phyloP scores from a whole-genome alignment of 148 eudicot genomes.

The Suaeda aralocaspica region DNA sequence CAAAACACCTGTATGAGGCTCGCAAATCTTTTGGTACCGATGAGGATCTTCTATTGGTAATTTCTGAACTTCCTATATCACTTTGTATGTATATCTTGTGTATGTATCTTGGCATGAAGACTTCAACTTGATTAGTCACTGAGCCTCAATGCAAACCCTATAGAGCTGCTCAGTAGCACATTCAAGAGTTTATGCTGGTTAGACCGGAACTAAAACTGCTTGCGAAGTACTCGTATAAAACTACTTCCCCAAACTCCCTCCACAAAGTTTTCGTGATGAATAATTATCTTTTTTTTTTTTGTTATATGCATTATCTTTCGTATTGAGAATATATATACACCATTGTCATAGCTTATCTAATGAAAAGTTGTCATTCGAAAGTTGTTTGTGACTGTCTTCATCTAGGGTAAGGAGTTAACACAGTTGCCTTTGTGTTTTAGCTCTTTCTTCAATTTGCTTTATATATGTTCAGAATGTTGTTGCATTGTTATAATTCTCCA shows the following conservation, averaged over 20 bases:
- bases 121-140: background rate
- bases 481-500: too few species aligned
- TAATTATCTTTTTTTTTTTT: too few species aligned
- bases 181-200: too few species aligned
- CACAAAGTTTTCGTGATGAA: too few species aligned
- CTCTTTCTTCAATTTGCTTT: too few species aligned
- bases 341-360: too few species aligned
- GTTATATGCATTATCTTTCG: too few species aligned
- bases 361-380: too few species aligned
- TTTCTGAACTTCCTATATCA: background rate
- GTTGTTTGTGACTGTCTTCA: constrained; percentile 3
- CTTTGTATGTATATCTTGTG: background rate
- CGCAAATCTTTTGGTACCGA: constrained; percentile 97
- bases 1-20: constrained; percentile 68
- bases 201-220: too few species aligned
- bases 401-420: background rate
- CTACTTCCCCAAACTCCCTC: too few species aligned
- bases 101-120: background rate
- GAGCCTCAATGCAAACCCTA: background rate
- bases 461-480: background rate
- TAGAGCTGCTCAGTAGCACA: background rate
- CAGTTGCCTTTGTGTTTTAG: background rate
- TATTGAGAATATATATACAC: too few species aligned
- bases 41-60: constrained; percentile 94
- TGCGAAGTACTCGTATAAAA: too few species aligned